These are phyloP conservation scores for Ettlia oleoabundans DNA, from an alignment of 139 green algal species.

Conservation along the genomic window DNA sequence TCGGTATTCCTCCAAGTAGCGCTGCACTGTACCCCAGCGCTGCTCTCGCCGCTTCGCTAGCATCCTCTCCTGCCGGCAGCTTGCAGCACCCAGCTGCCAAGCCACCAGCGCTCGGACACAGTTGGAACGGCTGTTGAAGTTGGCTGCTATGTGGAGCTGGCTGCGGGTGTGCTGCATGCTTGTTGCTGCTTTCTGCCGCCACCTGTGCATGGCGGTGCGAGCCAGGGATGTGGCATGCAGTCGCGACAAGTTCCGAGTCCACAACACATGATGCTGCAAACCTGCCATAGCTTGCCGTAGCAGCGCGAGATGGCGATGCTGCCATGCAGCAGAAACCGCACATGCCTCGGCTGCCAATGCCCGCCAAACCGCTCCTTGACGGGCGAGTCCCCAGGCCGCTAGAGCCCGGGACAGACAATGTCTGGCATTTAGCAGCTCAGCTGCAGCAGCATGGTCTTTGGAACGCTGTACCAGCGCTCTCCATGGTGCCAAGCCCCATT, in stretches of 20 bases:
- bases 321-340: background rate
- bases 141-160: background rate
- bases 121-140: no score
- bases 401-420: background rate
- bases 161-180: background rate
- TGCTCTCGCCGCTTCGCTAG: background rate
- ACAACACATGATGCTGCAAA: background rate
- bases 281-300: background rate
- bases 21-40: background rate
- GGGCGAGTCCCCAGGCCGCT: background rate
- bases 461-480: background rate
- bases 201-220: background rate
- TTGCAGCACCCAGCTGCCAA: background rate
- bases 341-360: background rate
- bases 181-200: slow-evolving; percentile 7
- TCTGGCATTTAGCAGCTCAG: background rate
- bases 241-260: background rate
- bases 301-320: background rate
- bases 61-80: background rate
- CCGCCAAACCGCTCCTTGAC: background rate
- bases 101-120: background rate
- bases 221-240: background rate
- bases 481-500: slow-evolving; percentile 8
- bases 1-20: slow-evolving; percentile 8
- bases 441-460: background rate